phyloP scores from a whole-genome alignment of 1,284 basidiomycete genomes.

The Puccinia coronata region DNA sequence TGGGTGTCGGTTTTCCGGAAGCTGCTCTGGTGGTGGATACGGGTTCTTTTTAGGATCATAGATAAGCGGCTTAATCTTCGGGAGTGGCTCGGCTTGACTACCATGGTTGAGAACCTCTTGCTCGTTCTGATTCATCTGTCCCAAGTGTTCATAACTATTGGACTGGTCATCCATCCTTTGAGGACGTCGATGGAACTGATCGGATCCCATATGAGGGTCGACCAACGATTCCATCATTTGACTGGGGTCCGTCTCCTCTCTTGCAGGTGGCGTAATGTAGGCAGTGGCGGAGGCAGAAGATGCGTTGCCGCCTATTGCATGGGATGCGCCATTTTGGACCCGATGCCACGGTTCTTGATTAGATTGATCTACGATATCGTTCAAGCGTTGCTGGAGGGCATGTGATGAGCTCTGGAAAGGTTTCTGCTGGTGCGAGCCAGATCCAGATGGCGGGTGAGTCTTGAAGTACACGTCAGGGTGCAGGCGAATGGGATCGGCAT shows the following conservation, averaged over 20 bases:
- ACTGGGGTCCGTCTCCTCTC: constrained; percentile 37
- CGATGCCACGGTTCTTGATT: neutral
- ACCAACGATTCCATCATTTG: constrained; percentile 29
- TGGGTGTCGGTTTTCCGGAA: constrained; percentile 12
- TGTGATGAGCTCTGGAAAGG: neutral
- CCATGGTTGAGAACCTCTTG: constrained; percentile 5
- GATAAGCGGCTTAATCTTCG: constrained; percentile 30
- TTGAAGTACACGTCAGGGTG: constrained; percentile 27
- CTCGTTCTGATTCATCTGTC: constrained; percentile 3
- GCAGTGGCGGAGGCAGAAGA: neutral
- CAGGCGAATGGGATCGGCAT: constrained; percentile 6
- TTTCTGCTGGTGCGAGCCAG: constrained; percentile 16
- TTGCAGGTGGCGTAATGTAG: neutral
- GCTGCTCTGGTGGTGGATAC: constrained; percentile 37
- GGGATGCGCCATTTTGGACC: constrained; percentile 3
- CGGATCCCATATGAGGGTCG: constrained; percentile 16
- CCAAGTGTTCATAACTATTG: constrained; percentile 3
- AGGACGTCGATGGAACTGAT: neutral
- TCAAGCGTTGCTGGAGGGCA: constrained; percentile 3
- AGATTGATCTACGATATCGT: neutral
- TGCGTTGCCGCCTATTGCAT: neutral
- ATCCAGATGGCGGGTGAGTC: constrained; percentile 17
- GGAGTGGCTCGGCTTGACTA: neutral
- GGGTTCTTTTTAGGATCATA: constrained; percentile 44
- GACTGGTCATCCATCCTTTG: constrained; percentile 7